Base-by-base conservation (phyloP, 148 eudicot genomes). In the Mesembryanthemum crystallinum region DNA sequence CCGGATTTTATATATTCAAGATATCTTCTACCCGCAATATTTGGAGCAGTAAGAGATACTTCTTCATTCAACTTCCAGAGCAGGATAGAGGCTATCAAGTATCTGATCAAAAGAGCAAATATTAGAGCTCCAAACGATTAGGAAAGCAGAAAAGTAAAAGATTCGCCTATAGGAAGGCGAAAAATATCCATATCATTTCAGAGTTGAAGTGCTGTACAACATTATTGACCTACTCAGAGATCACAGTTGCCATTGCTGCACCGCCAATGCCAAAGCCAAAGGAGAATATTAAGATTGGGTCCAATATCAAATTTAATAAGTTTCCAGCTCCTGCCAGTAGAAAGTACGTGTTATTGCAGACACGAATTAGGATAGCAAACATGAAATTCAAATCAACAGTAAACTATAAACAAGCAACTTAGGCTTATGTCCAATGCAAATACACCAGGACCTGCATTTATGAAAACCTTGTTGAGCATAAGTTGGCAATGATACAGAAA, bases 231-330 rank as follows among this genome's bases (percentile, higher is more conserved):
- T 94, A 94, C 97, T 94, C 98, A 87, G 98, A 92, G 73, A 86
- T 90, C 82, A 94, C 96, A 55, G 93, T 90, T 45, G 98, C 88
- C 76, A 89, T 88, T 68, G 98, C 98, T 69, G 98, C 98, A 76
- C 98, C 98, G 71, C 87, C 76, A 85, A 90, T 74, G 71, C 98
- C 98, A 80, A 90, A 78, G 77, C 90, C 88, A 54, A 83, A 79
- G 73, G 72, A 43, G 79, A 88, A 92, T 73, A 94, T 92, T 70
- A 94, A 83, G 80, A 92, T 77, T 78, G 86, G 90, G 79, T 90
- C 97, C 65, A 92, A 76, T 59, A 90, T 57, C 49, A 86, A 89
- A 85, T 94, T 92, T 67, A 94, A 67, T 77, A 94, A 68, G 87
- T 94, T 94, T 60, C 98, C 98, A 69, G 88, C 96, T 81, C 89